These are phyloP conservation scores for Capsicum pubescens DNA, from an alignment of 257 asterid genomes.

Conservation along the genomic window DNA sequence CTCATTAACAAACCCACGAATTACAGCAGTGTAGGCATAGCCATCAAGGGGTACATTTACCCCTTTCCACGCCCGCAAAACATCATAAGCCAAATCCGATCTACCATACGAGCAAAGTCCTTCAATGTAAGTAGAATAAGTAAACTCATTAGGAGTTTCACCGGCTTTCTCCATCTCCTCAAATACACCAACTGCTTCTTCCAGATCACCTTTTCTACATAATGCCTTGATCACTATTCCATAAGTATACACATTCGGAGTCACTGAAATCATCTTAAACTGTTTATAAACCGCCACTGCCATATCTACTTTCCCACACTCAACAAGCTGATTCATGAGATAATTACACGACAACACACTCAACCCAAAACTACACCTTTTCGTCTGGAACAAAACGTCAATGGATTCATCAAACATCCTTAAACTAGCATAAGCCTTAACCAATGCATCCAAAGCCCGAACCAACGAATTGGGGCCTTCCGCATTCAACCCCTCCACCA, in stretches of 20 bases:
- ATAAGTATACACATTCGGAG: slow-evolving; percentile 76
- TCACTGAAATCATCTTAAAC: slow-evolving; percentile 54
- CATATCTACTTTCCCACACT: slow-evolving; percentile 53
- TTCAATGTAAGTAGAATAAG: slow-evolving; percentile 53
- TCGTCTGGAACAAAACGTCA: slow-evolving; percentile 47
- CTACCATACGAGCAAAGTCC: slow-evolving; percentile 64
- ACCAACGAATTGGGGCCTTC: slow-evolving; percentile 49
- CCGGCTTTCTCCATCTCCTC: slow-evolving; percentile 70
- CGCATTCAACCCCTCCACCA: slow-evolving; percentile 55
- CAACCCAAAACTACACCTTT: slow-evolving; percentile 51
- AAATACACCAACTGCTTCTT: slow-evolving; percentile 58
- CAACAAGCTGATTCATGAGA: slow-evolving; percentile 65
- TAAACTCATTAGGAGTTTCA: slow-evolving; percentile 55
- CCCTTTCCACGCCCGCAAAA: slow-evolving; percentile 44
- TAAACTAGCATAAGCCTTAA: slow-evolving; percentile 58
- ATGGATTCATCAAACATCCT: slow-evolving; percentile 81
- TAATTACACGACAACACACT: slow-evolving; percentile 67
- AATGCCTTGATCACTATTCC: slow-evolving; percentile 73
- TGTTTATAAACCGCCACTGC: slow-evolving; percentile 61
- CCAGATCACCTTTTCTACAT: slow-evolving; percentile 54
- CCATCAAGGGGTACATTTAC: slow-evolving; percentile 45
- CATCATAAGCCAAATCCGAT: slow-evolving; percentile 48
- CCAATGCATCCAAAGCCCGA: slow-evolving; percentile 60
- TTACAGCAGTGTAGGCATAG: slow-evolving; percentile 54
- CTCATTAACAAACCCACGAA: slow-evolving; percentile 67